Percentiles rank a stretch among this genome's conserved stretches.
Evolutionary conservation across 495 filamentous ascomycete species (phyloP).

Genomic region (Neurospora discreta): DNA sequence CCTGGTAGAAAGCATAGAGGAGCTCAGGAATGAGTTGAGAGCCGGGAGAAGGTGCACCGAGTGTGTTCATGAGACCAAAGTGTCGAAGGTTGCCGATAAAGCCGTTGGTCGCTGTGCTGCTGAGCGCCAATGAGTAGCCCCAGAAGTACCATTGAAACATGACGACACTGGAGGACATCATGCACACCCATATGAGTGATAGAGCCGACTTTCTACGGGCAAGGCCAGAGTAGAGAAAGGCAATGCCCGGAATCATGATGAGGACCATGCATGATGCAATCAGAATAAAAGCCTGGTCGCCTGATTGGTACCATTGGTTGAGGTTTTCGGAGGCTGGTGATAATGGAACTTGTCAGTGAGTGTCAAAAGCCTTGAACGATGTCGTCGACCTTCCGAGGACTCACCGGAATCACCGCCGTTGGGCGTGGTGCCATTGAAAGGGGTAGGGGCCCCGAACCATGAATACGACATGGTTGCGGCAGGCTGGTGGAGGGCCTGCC

Average conservation of each 20-base stretch:
- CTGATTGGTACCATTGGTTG: conserved; percentile 70
- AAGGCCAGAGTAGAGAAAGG: conserved; percentile 98
- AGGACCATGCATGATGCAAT: conserved; percentile 89
- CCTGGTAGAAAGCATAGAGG: conserved; percentile 85
- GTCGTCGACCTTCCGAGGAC: conserved; percentile 22
- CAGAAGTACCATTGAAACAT: conserved; percentile 99
- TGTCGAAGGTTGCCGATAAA: conserved; percentile 84
- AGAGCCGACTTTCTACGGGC: conserved; percentile 91
- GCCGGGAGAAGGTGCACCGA: conserved; percentile 73
- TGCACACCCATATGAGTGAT: conserved; percentile 87
- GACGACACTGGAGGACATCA: conserved; percentile 81
- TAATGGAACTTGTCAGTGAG: conserved; percentile 17
- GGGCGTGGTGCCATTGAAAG: conserved; percentile 65
- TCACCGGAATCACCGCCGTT: conserved; percentile 75
- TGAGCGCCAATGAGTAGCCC: conserved; percentile 93
- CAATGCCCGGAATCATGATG: conserved; percentile 89
- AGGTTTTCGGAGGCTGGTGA: conserved; percentile 56
- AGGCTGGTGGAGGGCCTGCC: not conserved
- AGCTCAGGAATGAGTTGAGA: conserved; percentile 76
- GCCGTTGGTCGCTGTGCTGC: conserved; percentile 61
- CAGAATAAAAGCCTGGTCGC: conserved; percentile 75
- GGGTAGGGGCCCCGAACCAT: conserved; percentile 65
- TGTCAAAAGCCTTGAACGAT: conserved; percentile 7
- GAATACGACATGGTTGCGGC: conserved; percentile 56
- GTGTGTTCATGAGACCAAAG: conserved; percentile 70